phyloP scores from a whole-genome alignment of 805 yeast species.

The Zygoascus ofunaensis region DNA sequence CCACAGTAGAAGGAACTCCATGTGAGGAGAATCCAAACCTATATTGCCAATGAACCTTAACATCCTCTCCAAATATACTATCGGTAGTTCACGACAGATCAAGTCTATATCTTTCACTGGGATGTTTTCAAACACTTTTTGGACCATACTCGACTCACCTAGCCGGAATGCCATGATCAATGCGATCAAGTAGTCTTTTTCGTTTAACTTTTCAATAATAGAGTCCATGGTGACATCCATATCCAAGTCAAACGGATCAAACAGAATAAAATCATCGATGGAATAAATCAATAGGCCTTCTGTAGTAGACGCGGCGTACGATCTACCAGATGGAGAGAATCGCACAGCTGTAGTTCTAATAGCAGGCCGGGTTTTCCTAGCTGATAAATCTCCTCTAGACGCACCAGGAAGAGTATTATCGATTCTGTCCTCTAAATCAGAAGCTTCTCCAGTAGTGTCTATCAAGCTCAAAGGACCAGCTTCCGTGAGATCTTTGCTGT shows the following conservation, averaged over 20 bases:
- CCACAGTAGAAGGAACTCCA: constrained; percentile 83
- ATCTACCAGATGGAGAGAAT: constrained; percentile 82
- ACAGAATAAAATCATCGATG: constrained; percentile 60
- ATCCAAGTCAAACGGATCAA: constrained; percentile 94
- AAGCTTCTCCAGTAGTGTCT: constrained; percentile 77
- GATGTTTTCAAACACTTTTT: constrained; percentile 61
- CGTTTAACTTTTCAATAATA: constrained; percentile 50
- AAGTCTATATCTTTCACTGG: constrained; percentile 64
- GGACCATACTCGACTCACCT: constrained; percentile 68
- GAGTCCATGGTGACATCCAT: constrained; percentile 82
- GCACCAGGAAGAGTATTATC: constrained; percentile 83
- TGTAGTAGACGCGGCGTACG: constrained; percentile 92
- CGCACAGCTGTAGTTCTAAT: constrained; percentile 68
- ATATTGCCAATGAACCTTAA: constrained; percentile 60
- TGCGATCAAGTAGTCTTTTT: constrained; percentile 61
- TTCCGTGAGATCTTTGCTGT: constrained; percentile 76
- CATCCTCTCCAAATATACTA: constrained; percentile 61
- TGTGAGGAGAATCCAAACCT: constrained; percentile 63
- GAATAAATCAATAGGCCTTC: constrained; percentile 84
- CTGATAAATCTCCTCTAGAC: constrained; percentile 68
- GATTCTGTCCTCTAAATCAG: constrained; percentile 73
- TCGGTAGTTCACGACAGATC: constrained; percentile 62
- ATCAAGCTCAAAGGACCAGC: constrained; percentile 77
- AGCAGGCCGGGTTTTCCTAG: constrained; percentile 68
- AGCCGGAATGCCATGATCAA: constrained; percentile 89